Conservation (phyloP, 1,139 yeast genomes). For the Suhomyces kunorum region DNA sequence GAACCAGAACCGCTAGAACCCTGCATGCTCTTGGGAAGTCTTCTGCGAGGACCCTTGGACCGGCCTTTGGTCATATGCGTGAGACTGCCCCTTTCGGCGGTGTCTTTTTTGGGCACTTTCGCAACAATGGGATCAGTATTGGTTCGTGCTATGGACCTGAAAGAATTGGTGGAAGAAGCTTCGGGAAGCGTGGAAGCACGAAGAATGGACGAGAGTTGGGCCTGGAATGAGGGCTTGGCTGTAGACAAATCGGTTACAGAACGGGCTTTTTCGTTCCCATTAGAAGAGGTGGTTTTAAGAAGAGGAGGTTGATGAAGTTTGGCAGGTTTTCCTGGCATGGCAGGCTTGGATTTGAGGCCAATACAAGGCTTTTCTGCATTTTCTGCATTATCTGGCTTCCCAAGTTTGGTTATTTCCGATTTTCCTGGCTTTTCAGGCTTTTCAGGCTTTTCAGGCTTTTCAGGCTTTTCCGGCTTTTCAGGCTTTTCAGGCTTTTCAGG, state of each 20-base stretch:
- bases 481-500: conserved; percentile 11
- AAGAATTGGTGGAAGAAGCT: neutral
- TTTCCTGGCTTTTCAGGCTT: conserved; percentile 4
- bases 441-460: no score
- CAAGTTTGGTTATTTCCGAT: no score
- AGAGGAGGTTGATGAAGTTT: neutral
- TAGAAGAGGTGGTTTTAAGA: neutral
- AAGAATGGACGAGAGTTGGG: conserved; percentile 24
- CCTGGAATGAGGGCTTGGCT: conserved; percentile 19
- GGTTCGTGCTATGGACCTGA: conserved; percentile 14
- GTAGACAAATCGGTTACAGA: neutral
- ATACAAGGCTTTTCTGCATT: neutral
- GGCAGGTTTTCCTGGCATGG: no score
- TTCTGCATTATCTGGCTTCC: conserved; percentile 7
- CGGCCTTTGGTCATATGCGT: conserved; percentile 63
- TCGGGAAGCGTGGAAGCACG: conserved; percentile 28
- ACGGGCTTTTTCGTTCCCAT: neutral
- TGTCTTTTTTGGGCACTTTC: conserved; percentile 9
- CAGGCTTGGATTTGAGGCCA: no score
- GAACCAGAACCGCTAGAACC: neutral
- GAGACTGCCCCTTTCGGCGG: conserved; percentile 30
- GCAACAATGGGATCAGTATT: conserved; percentile 13
- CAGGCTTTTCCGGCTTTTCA: neutral
- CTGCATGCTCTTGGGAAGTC: conserved; percentile 50
- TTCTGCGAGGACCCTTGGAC: conserved; percentile 74